Percentiles rank a stretch among this genome's conserved stretches.
phyloP scores from a whole-genome alignment of 139 green algal genomes.

The Asterochloris sp. region DNA sequence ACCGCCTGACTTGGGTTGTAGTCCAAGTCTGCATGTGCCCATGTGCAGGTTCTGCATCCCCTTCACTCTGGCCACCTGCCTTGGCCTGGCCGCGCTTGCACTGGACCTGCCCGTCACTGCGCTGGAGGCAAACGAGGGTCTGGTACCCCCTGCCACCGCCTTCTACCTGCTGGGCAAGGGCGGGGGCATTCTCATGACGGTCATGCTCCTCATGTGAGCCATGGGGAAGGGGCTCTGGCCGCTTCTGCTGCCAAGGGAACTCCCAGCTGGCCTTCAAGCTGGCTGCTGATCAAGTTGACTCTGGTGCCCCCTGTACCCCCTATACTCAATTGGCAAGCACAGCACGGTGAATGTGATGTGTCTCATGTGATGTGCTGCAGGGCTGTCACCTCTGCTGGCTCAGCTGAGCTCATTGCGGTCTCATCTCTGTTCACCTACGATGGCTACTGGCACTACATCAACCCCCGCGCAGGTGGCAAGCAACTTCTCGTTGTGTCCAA shows the following conservation, averaged over 20 bases:
- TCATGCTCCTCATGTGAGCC: slow-evolving; percentile 83
- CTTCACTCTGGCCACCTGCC: slow-evolving; percentile 89
- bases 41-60: slow-evolving; percentile 90
- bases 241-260: too few relatives aligned
- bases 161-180: slow-evolving; percentile 76
- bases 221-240: too few relatives aligned
- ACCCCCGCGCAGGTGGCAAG: slow-evolving; percentile 61
- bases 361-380: slow-evolving; percentile 73
- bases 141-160: slow-evolving; percentile 84
- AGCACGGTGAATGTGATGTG: neutral
- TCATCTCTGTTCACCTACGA: slow-evolving; percentile 81
- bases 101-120: slow-evolving; percentile 83
- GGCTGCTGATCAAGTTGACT: too few relatives aligned
- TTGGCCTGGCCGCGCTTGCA: slow-evolving; percentile 81
- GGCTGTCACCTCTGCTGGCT: slow-evolving; percentile 84
- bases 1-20: neutral
- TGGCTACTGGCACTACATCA: slow-evolving; percentile 64
- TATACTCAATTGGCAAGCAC: too few relatives aligned
- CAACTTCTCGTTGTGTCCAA: slow-evolving; percentile 13
- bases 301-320: too few relatives aligned
- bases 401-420: slow-evolving; percentile 85
- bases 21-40: neutral
- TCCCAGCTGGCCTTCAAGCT: too few relatives aligned
- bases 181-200: slow-evolving; percentile 74
- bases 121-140: slow-evolving; percentile 50